Evolutionary conservation across 1,139 yeast genomes (phyloP).

Genomic region (Hyphopichia wangnamkhiaoensis): DNA sequence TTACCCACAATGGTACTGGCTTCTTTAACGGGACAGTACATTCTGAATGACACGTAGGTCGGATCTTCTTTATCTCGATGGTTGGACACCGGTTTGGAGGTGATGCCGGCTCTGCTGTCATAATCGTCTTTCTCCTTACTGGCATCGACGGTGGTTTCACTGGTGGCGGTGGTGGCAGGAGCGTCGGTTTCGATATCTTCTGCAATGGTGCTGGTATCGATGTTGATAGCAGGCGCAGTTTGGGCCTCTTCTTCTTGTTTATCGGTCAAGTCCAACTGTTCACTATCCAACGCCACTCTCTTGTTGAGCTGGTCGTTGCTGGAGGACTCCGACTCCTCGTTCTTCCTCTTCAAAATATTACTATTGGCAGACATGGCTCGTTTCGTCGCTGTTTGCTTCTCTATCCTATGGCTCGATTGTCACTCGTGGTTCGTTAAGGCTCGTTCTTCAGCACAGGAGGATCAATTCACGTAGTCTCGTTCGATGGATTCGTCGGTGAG

Average conservation of each 20-base stretch:
- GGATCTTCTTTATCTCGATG: conserved; percentile 50
- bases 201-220: conserved; percentile 9
- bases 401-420: no score
- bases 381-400: no score
- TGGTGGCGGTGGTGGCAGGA: conserved; percentile 3
- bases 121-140: conserved; percentile 4
- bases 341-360: conserved; percentile 64
- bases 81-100: conserved; percentile 23
- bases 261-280: conserved; percentile 34
- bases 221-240: conserved; percentile 40
- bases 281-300: conserved; percentile 72
- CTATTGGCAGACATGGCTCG: conserved; percentile 23
- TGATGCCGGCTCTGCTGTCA: background rate
- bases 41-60: conserved; percentile 64
- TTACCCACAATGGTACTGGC: conserved; percentile 78
- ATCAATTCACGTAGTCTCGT: no score
- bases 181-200: conserved; percentile 4
- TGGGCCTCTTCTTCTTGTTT: conserved; percentile 42
- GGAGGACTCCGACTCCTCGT: conserved; percentile 51
- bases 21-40: conserved; percentile 77
- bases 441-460: no score
- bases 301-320: conserved; percentile 46
- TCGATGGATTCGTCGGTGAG: no score
- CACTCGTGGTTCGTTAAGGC: no score
- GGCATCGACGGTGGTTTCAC: conserved; percentile 6